Percentiles rank a stretch among this genome's conserved stretches.
Conservation (phyloP, 768 basidiomycete genomes). For the Dentipellis fragilis region DNA sequence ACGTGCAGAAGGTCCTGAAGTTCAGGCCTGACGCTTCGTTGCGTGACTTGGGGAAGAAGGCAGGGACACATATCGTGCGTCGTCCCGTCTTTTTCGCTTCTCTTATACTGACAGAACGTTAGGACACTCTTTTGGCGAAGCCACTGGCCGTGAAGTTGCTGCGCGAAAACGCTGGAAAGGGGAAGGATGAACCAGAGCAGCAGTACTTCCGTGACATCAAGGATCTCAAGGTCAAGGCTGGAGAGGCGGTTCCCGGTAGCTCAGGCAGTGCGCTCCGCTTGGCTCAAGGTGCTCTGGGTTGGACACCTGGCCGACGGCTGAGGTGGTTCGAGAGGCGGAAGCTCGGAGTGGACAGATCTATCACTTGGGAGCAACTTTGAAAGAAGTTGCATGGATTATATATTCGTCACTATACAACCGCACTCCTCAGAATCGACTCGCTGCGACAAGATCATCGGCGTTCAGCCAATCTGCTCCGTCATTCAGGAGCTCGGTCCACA, state of each 20-base stretch:
- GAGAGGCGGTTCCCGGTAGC: slow-evolving; percentile 13
- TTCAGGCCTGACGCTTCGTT: slow-evolving; percentile 42
- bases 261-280: slow-evolving; percentile 8
- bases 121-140: slow-evolving; percentile 14
- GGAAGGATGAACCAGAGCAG: slow-evolving; percentile 7
- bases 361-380: slow-evolving; percentile 12
- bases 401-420: neutral
- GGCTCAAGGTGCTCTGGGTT: slow-evolving; percentile 11
- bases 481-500: slow-evolving; percentile 35
- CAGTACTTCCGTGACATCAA: slow-evolving; percentile 13
- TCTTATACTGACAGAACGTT: neutral
- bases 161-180: slow-evolving; percentile 4
- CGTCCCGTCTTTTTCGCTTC: neutral
- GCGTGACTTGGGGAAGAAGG: slow-evolving; percentile 42
- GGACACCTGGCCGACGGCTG: slow-evolving; percentile 9
- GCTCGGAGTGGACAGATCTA: slow-evolving; percentile 11
- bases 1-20: slow-evolving; percentile 62
- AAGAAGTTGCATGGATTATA: slow-evolving; percentile 4
- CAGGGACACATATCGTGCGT: slow-evolving; percentile 56
- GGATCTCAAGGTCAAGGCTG: slow-evolving; percentile 13
- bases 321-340: slow-evolving; percentile 15
- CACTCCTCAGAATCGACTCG: slow-evolving; percentile 20
- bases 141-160: slow-evolving; percentile 11
- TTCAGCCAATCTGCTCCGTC: slow-evolving; percentile 44
- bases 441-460: slow-evolving; percentile 39